A percentile compares a stretch with the other conserved stretches of the same genome.
phyloP scores from a whole-genome alignment of 225 moss, liverwort and hornwort genomes.

The Bryoerythrophyllum caledonicum region DNA sequence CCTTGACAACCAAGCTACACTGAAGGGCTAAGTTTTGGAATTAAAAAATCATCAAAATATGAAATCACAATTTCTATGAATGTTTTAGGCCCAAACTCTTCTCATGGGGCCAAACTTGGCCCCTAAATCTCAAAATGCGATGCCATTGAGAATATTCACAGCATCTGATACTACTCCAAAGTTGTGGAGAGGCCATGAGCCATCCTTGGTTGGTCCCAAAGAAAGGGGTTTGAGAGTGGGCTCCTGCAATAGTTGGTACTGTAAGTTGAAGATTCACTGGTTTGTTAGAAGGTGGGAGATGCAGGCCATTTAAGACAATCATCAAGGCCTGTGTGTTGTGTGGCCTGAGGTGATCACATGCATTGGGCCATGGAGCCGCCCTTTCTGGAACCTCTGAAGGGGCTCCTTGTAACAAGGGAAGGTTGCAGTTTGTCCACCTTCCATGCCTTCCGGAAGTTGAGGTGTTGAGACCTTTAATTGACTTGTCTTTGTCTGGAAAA shows the following conservation, averaged over 20 bases:
- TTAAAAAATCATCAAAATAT: no score
- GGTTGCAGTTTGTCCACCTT: neutral
- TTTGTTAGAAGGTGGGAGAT: neutral
- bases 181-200: neutral
- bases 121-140: no score
- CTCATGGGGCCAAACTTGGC: no score
- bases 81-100: no score
- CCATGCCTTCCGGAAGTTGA: neutral
- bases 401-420: neutral
- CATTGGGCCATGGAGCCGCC: constrained; percentile 22
- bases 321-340: neutral
- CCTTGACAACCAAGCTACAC: no score
- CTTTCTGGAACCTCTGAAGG: neutral
- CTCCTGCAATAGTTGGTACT: neutral
- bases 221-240: neutral
- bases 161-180: neutral
- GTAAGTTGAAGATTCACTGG: neutral
- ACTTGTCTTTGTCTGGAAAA: neutral
- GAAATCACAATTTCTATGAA: no score
- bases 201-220: neutral
- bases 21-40: no score
- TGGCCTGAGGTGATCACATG: neutral
- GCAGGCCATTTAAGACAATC: neutral
- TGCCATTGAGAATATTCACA: no score
- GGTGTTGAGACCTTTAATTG: neutral